Base-by-base conservation (phyloP, 2,329 filamentous ascomycete genomes). In the Reticulascus tulasneorum region DNA sequence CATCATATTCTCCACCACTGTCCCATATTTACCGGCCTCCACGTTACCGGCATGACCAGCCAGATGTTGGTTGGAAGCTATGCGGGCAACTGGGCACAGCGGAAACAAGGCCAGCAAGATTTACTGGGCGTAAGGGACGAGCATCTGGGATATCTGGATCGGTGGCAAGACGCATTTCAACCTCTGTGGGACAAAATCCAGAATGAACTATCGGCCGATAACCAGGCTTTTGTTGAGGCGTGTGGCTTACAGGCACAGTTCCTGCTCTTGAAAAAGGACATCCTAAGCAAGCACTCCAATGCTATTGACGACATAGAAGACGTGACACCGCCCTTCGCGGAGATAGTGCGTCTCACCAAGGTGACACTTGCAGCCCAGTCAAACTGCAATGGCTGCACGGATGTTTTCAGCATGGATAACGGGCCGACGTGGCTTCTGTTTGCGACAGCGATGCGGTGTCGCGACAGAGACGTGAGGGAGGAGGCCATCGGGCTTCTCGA, bases 351-450 rank as follows among this genome's bases (percentile, higher is more conserved):
- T 0, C 53, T 66, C 4, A 54, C 58, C 5, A 60, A 61, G 28
- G 55, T 53, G 3, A 40, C 69, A 3, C 54, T 70, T 17, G 32
- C 37, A 27, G 45, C 50, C 32, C 50, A 48, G 17, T 26, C 21
- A 0, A 34, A 26, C 13, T 37, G 38, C 23, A 26, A 29, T 24
- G 37, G 12, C 13, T 44, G 45, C 23, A 47, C 51, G 9, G 55
- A 57, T 6, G 56, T 55, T 23, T 69, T 70, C 37, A 59, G 66
- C 3, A 65, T 70, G 62, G 66, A 70, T 40, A 61, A 64, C 5
- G 67, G 67, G 0, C 67, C 63, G 47, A 66, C 63, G 4, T 64
- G 66, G 62, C 61, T 63, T 0, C 48, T 71, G 3, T 62, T 67
- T 22, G 47, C 66, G 2, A 56, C 59, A 2, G 53, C 66, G 1